These are phyloP conservation scores for Sphaerosporella brunnea DNA, from an alignment of 495 filamentous ascomycete species.

Conservation along the genomic window DNA sequence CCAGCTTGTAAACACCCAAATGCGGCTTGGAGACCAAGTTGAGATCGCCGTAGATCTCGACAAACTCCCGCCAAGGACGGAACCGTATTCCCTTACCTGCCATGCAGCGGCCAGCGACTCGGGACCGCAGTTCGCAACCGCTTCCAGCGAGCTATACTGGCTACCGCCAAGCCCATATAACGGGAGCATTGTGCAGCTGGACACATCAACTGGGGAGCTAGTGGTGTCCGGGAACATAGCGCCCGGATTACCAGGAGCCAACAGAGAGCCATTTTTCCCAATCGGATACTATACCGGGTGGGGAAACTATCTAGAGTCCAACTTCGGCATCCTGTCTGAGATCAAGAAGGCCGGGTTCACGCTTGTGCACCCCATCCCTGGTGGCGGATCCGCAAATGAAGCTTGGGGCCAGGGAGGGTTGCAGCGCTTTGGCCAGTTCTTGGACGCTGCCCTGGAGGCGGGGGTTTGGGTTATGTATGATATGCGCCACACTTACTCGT, in stretches of 20 bases:
- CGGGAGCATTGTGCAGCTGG: neutral
- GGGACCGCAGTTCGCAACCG: neutral
- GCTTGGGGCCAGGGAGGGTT: neutral
- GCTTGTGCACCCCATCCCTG: constrained; percentile 34
- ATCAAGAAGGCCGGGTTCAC: constrained; percentile 3
- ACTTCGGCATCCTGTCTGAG: neutral
- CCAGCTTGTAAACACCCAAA: too few relatives aligned
- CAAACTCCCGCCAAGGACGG: neutral
- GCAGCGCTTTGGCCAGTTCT: constrained; percentile 22
- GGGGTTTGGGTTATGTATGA: constrained; percentile 37
- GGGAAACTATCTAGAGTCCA: constrained; percentile 1
- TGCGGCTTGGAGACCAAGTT: too few relatives aligned
- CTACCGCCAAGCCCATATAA: constrained; percentile 4
- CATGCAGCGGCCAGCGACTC: neutral
- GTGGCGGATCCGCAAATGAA: neutral
- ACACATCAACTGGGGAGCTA: neutral
- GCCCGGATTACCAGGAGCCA: neutral
- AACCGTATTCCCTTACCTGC: neutral
- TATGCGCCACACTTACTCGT: constrained; percentile 34
- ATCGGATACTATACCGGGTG: constrained; percentile 6
- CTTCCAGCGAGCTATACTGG: neutral
- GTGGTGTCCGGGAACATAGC: neutral
- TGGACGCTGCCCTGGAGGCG: constrained; percentile 29
- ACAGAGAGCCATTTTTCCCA: constrained; percentile 1
- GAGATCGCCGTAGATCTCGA: neutral